Conservation (phyloP, 2,329 filamentous ascomycete species). For the Hypoxylon sp. region DNA sequence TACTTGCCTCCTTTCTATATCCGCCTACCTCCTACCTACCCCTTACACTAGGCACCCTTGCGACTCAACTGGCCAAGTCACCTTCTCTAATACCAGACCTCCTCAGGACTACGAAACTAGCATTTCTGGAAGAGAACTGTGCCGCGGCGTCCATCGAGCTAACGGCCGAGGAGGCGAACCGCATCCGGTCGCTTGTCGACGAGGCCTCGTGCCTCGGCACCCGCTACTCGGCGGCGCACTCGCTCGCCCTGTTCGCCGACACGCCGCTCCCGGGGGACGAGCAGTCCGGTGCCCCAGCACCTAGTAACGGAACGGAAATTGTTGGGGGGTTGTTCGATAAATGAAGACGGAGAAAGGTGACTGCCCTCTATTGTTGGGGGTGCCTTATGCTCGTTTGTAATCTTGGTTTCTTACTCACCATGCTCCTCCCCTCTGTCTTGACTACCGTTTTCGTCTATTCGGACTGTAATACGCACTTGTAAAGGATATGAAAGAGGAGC, state of each 20-base stretch:
- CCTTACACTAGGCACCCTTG: not conserved
- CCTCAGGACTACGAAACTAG: constrained; percentile 23
- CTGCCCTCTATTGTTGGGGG: too few relatives aligned
- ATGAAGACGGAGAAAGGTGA: too few relatives aligned
- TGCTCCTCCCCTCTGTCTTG: too few relatives aligned
- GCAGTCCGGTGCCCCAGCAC: not conserved
- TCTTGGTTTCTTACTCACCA: too few relatives aligned
- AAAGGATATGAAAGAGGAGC: too few relatives aligned
- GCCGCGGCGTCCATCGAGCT: constrained; percentile 40
- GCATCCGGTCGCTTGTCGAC: constrained; percentile 43
- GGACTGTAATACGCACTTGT: too few relatives aligned
- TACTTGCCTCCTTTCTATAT: not conserved
- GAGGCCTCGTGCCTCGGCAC: constrained; percentile 24
- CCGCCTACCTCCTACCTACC: not conserved
- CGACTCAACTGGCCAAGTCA: not conserved
- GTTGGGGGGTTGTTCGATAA: constrained; percentile 1
- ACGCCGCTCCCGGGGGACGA: constrained; percentile 19
- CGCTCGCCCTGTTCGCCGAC: constrained; percentile 27
- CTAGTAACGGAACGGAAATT: not conserved
- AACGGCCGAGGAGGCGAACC: constrained; percentile 40
- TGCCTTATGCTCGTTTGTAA: too few relatives aligned
- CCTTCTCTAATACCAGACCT: not conserved
- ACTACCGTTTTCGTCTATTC: too few relatives aligned
- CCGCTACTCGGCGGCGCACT: constrained; percentile 21
- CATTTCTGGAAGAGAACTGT: constrained; percentile 37